Conservation (phyloP, 352 stramenopile genomes). For the Peronospora belbahrii region DNA sequence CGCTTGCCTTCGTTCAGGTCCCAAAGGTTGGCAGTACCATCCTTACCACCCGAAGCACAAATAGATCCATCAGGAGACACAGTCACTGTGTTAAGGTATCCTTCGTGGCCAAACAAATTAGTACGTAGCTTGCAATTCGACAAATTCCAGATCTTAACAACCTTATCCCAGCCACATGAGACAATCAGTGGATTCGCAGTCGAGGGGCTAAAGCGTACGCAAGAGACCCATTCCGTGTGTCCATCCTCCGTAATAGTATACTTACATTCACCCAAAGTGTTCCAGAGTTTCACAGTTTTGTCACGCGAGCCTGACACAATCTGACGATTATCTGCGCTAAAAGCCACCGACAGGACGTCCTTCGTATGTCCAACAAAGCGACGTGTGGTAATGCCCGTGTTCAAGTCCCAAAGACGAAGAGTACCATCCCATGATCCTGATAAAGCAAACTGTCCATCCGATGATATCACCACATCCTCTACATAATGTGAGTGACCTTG, state of each 20-base stretch:
- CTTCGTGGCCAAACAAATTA: constrained; percentile 98
- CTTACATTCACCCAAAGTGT: constrained; percentile 99
- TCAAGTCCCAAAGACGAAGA: constrained; percentile 99
- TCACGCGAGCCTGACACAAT: constrained; percentile 99
- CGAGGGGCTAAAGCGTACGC: constrained; percentile 97
- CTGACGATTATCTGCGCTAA: constrained; percentile 98
- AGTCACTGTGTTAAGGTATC: constrained; percentile 99
- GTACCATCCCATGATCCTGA: constrained; percentile 99
- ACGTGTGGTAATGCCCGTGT: constrained; percentile 97
- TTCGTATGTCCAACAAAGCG: constrained; percentile 99
- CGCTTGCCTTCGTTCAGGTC: constrained; percentile 99
- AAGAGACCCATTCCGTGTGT: constrained; percentile 99
- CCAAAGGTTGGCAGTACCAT: constrained; percentile 99
- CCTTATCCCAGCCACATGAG: constrained; percentile 98
- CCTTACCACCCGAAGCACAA: constrained; percentile 98
- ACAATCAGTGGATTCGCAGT: constrained; percentile 96
- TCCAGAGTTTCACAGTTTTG: constrained; percentile 99
- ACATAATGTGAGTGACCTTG: constrained; percentile 99
- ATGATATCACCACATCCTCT: constrained; percentile 98
- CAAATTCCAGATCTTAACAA: constrained; percentile 99
- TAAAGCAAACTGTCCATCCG: constrained; percentile 98
- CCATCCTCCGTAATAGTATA: constrained; percentile 98
- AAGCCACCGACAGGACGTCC: constrained; percentile 99
- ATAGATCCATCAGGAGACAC: constrained; percentile 99
- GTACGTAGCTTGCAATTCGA: constrained; percentile 99